phyloP scores from a whole-genome alignment of 2,329 filamentous ascomycete species.

The Neopestalotiopsis rosae region DNA sequence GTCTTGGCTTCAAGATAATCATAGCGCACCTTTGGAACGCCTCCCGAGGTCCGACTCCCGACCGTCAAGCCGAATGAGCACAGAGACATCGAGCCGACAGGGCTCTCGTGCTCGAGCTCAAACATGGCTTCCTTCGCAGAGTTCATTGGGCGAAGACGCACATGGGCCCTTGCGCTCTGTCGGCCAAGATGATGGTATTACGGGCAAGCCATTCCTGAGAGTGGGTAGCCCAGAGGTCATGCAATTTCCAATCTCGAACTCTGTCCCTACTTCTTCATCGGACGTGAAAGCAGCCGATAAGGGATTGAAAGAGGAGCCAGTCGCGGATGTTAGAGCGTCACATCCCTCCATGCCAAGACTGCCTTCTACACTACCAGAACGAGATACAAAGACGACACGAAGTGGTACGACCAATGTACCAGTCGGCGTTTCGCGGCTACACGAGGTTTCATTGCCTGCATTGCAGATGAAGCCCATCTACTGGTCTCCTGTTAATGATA shows the following conservation, averaged over 20 bases:
- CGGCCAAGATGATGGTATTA: constrained; percentile 54
- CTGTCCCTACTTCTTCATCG: constrained; percentile 28
- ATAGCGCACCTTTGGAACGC: constrained; percentile 14
- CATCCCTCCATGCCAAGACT: constrained; percentile 20
- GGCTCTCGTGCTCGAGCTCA: constrained; percentile 26
- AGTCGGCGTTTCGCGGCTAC: constrained; percentile 88
- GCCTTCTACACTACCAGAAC: constrained; percentile 27
- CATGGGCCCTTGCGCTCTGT: constrained; percentile 31
- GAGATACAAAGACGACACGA: constrained; percentile 23
- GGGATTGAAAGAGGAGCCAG: constrained; percentile 27
- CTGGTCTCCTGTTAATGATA: constrained; percentile 92
- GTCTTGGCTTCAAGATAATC: constrained; percentile 15
- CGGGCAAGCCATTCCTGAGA: constrained; percentile 59
- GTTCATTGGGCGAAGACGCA: constrained; percentile 23
- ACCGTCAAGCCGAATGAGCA: constrained; percentile 20
- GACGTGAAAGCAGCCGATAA: not conserved
- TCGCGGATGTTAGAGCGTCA: constrained; percentile 19
- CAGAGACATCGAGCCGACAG: constrained; percentile 18
- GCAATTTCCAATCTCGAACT: constrained; percentile 31
- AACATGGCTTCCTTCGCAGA: constrained; percentile 21
- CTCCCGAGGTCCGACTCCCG: constrained; percentile 18
- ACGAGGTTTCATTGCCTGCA: constrained; percentile 83
- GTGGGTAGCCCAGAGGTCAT: constrained; percentile 43
- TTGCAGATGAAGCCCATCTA: constrained; percentile 96
- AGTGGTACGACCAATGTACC: constrained; percentile 64